Percentiles rank a stretch among this genome's conserved stretches.
phyloP scores from a whole-genome alignment of 106 monocot species.

The Dendrobium catenatum region DNA sequence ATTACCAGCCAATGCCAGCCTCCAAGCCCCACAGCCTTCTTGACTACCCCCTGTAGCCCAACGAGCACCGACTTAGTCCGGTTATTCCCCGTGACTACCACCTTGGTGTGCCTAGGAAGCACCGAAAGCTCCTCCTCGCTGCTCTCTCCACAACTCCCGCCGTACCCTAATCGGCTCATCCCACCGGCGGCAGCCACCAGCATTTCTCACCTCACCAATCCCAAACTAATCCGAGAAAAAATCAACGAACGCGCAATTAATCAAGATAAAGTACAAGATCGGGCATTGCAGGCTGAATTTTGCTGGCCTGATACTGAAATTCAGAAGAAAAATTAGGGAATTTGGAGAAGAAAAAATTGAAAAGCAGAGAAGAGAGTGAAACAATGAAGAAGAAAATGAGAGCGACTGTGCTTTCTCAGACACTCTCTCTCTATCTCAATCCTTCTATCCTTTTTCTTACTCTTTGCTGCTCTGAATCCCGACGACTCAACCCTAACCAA shows the following conservation, averaged over 20 bases:
- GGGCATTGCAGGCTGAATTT: constrained; percentile 15
- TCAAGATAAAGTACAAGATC: not conserved
- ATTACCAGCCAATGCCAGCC: constrained; percentile 75
- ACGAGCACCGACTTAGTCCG: constrained; percentile 68
- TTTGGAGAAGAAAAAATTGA: constrained; percentile 1
- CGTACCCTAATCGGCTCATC: constrained; percentile 5
- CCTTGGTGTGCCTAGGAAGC: constrained; percentile 63
- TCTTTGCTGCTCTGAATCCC: constrained; percentile 45
- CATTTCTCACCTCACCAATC: constrained; percentile 5
- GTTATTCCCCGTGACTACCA: constrained; percentile 66
- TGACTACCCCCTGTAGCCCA: constrained; percentile 61
- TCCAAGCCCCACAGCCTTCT: constrained; percentile 71
- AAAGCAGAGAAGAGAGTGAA: constrained; percentile 6
- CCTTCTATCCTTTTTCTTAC: constrained; percentile 15
- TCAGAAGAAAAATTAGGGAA: not conserved
- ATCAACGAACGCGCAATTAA: not conserved
- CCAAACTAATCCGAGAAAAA: not conserved
- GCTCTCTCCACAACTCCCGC: constrained; percentile 28
- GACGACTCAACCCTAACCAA: constrained; percentile 23
- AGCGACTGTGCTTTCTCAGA: constrained; percentile 13
- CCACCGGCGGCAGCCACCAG: constrained; percentile 10
- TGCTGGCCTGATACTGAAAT: not conserved
- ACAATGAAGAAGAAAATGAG: constrained; percentile 5
- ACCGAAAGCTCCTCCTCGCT: constrained; percentile 66
- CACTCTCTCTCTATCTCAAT: not conserved